Base-by-base conservation (phyloP, 371 early-diverging fungal genomes). In the Coemansia sp. region DNA sequence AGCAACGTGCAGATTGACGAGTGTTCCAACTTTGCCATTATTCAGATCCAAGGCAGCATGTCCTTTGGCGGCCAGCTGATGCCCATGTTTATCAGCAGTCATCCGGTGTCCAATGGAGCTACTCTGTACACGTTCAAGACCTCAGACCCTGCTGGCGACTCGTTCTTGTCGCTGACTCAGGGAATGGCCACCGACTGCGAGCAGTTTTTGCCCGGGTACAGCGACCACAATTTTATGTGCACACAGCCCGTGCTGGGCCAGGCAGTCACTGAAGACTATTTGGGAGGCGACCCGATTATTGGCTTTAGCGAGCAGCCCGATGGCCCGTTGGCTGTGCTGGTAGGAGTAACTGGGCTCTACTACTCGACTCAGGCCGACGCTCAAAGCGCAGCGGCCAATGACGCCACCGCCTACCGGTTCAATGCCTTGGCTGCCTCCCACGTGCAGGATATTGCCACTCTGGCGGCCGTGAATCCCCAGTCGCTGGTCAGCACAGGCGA, bases 261-360 rank as follows among this genome's bases (percentile, higher is more conserved):
- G 60, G 10, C 11, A 5, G 50, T 72, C 6, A 57, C 60, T 5
- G 49, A 40, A n/a, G 72, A 72, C 35, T 63, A 59, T 14, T 49
- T 72, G n/a, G 72, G 72, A 16, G 72, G 72, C 10, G 69, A 72
- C 54, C 64, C 72, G 6, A 72, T 72, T 45, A 59, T 72, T 42
- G 72, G 69, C 3, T 68, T 62, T 43, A 63, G 62, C 10, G n/a
- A 14, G 4, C 72, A 68, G 48, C 49, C 45, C 4, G 47, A 43
- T 5, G 64, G 63, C 0, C 41, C 72, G 6, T 36, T 55, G 16
- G 69, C 64, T 5, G 64, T 63, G 50, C 72, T 72, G 5, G 63
- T 69, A 20, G 72, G 72, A 30, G 53, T 72, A 5, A 59, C 72
- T 0, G 72, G 72, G 0, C 56, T 59, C 45, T 72, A 68, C 53